These are phyloP conservation scores for Lactarius tabidus DNA, from an alignment of 768 basidiomycete species.

Conservation along the genomic window DNA sequence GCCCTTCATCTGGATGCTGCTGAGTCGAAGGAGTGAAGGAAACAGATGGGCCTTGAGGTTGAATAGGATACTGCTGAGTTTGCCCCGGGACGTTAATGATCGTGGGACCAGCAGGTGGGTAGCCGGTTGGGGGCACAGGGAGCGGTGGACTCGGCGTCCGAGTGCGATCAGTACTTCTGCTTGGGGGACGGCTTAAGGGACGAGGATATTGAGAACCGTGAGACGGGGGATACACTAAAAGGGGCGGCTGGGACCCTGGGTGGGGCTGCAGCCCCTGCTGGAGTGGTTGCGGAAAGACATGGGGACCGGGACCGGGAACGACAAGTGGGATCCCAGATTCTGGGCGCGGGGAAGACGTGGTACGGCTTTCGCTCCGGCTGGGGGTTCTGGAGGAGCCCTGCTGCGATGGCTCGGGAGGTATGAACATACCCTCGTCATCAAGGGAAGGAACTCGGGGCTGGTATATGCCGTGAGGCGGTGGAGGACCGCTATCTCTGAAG, in stretches of 20 bases:
- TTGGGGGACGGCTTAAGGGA: not conserved
- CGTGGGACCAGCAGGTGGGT: constrained; percentile 1
- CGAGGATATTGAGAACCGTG: not conserved
- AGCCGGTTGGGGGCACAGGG: not conserved
- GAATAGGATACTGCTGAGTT: not conserved
- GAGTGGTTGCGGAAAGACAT: not conserved
- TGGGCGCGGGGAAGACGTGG: not conserved
- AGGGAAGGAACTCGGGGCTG: constrained; percentile 9
- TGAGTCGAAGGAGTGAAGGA: constrained; percentile 1
- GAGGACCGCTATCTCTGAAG: not conserved
- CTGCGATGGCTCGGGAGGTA: constrained; percentile 18
- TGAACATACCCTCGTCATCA: not conserved
- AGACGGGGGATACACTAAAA: constrained; percentile 12
- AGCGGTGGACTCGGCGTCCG: not conserved
- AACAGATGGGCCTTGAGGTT: not conserved
- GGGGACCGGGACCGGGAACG: constrained; percentile 11
- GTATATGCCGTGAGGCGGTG: constrained; percentile 15
- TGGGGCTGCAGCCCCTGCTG: not conserved
- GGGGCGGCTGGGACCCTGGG: not conserved
- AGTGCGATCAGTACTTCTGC: not conserved
- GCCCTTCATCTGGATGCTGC: not conserved
- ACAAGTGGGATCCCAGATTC: constrained; percentile 1
- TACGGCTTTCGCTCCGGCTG: not conserved
- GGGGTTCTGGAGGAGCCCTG: not conserved
- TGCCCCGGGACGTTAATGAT: constrained; percentile 16